Base-by-base conservation (phyloP, 2,329 filamentous ascomycete species). In the Xylaria polymorpha region DNA sequence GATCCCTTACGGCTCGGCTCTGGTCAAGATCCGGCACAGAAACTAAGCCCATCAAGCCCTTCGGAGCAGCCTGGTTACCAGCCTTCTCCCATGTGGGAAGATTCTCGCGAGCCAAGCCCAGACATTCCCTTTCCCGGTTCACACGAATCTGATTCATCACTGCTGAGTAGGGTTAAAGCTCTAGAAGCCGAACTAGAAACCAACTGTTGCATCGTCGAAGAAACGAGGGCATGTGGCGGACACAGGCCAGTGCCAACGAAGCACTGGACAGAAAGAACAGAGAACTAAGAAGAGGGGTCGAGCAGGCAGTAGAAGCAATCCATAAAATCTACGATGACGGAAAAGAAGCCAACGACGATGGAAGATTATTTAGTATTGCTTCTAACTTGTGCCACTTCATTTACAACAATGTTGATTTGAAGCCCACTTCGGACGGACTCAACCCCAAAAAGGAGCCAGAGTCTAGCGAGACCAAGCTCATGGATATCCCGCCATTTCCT, bases 261-360 rank as follows among this genome's bases (percentile, higher is more conserved):
- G 39, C 32, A 20, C 57, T 65, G 3, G 18, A 7, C 4, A 22
- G 35, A 39, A 50, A 66, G 51, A 68, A 65, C 12, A 43, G n/a
- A 14, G 32, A 53, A 10, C 20, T 68, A 15, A 61, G 29, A 58
- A 43, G 5, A 8, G 57, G 35, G 6, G 61, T 65, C 9, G n/a
- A 25, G 15, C 32, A 61, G 15, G 61, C 50, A 12, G 53, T 61
- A 37, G 37, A 61, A 43, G 43, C 50, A 6, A 50, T 44, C n/a
- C 18, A 44, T 22, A 3, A 39, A n/a, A 2, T 46, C 39, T n/a
- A 20, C 4, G 46, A 5, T 9, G 20, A 15, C 12, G 7, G 18
- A 18, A 46, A 60, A 14, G 22, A 43, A 35, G 14, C 29, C 4
- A 14, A 25, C 10, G 32, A 60, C 22, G 5, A 18, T 18, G 53